phyloP scores from a whole-genome alignment of 305 asterid species.

The Galium porrigens region DNA sequence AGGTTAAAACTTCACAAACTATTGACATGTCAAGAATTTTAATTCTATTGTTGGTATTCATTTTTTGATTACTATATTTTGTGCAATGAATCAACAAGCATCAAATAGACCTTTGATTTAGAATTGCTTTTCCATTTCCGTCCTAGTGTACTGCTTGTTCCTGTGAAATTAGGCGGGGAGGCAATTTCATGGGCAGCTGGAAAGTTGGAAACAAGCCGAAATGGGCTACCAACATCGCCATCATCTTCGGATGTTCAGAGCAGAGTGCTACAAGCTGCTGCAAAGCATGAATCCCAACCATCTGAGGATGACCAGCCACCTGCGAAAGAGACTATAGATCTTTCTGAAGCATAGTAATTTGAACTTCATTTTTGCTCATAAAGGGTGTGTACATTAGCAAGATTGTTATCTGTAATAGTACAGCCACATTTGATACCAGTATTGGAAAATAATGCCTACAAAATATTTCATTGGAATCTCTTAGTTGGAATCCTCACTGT shows the following conservation, averaged over 20 bases:
- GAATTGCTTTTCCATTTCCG: constrained; percentile 10
- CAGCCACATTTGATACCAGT: not conserved
- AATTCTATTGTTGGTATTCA: not conserved
- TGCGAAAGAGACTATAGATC: constrained; percentile 28
- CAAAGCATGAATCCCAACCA: constrained; percentile 82
- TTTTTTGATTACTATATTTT: not conserved
- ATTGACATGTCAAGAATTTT: not conserved
- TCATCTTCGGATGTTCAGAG: constrained; percentile 68
- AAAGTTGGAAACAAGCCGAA: constrained; percentile 47
- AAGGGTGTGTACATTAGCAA: not conserved
- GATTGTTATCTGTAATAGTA: not conserved
- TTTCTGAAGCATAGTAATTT: constrained; percentile 45
- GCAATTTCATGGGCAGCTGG: constrained; percentile 68
- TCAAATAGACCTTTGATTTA: not conserved
- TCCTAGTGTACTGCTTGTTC: constrained; percentile 49
- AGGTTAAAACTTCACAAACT: constrained; percentile 31
- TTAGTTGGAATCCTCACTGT: not conserved
- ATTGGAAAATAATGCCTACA: not conserved
- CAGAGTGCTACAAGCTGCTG: constrained; percentile 90
- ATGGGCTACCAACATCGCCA: constrained; percentile 77
- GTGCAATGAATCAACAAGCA: not conserved
- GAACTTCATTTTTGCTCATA: not conserved
- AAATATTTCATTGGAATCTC: not conserved
- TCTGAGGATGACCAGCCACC: constrained; percentile 40
- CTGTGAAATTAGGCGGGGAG: constrained; percentile 52